Base-by-base conservation (phyloP, 345 rosid species). In the Lepidium africanum region DNA sequence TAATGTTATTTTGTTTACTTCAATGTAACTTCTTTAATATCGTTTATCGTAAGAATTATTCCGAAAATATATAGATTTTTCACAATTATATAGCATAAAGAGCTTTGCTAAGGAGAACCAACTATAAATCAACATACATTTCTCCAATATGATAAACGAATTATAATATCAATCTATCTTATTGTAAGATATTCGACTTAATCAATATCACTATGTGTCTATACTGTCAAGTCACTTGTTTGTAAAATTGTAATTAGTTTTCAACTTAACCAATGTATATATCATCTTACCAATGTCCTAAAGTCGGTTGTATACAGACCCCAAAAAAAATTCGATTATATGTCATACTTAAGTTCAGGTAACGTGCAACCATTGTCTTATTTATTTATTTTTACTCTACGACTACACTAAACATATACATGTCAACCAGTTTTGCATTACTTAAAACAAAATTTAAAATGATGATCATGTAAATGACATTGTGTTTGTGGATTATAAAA, bases 151-250 rank as follows among this genome's bases (percentile, higher is more conserved):
- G 45, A 65, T 40, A 39, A 46, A 40, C 19, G 19, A 27, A 40
- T 39, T 56, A 47, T 30, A 17, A 37, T 55, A 65, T 47, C 12
- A 63, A 11, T 33, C 23, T 47, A 17, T 65, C 10, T 25, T 19
- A 19, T 27, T 14, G 46, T 32, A 48, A 25, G 30, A 58, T 73
- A 65, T 65, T 73, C 77, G 71, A 57, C 11, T 52, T 72, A 40
- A 72, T 65, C 65, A 63, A 27, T 48, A 30, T 48, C 42, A 48
- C 5, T 54, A 45, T 27, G 32, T 27, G 32, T 27, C 32, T 27
- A 3, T 27, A 27, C 5, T 27, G 43, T 37, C 58, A 50, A 41
- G 23, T 50, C 50, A 65, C 14, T 39, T 4, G 35, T 65, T 23
- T 5, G 59, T 39, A 51, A 27, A 27, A 5, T 25, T 25, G 27